Evolutionary conservation across 805 yeast genomes (phyloP), one percentile per base, ranked within the genome.

Genomic region (Metschnikowia gruessii): DNA sequence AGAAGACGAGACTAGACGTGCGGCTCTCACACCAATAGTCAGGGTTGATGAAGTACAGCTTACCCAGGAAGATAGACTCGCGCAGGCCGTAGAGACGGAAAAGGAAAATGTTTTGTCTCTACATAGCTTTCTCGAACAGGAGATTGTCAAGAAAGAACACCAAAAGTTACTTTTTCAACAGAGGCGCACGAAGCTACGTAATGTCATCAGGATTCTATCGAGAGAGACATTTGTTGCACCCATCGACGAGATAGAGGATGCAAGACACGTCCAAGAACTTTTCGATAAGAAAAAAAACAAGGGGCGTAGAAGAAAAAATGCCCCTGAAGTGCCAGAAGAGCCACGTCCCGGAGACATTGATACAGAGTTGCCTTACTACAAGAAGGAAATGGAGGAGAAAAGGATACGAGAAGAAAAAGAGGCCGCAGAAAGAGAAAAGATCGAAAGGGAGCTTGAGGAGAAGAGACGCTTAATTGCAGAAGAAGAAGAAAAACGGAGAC

Each of bases 61-160:
- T 58, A 85, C 94, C 0, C 85, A 85, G 55, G 89, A 80, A 48
- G 88, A 86, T 59, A 70, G 84, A 34, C 64, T 86, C 37, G 83
- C 77, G n/a, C 94, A 89, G 62, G 98, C 99, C 1, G 70, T 82
- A 38, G 85, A 83, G 55, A 94, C 97, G 0, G 99, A 94, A 65
- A 75, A 77, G 60, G 76, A 78, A 37, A 94, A 94, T 63, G 69
- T 81, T 2, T 70, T 80, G 22, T 85, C 97, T 2, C 70, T 94
- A 53, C 81, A 85, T 51, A 74, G 78, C 57, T 94, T 87, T 60
- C 80, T 84, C 56, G 95, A 91, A 57, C 92, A 87, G 60, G 99
- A 94, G 62, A 70, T 85, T 35, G 83, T 81, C 39, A 83, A 88
- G 57, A 89, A 88, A 61, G 83, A 84, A 62, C 78, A 77, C 44